These are phyloP conservation scores for Trypanosoma congolense DNA, from an alignment of 208 protist species.

Conservation along the genomic window DNA sequence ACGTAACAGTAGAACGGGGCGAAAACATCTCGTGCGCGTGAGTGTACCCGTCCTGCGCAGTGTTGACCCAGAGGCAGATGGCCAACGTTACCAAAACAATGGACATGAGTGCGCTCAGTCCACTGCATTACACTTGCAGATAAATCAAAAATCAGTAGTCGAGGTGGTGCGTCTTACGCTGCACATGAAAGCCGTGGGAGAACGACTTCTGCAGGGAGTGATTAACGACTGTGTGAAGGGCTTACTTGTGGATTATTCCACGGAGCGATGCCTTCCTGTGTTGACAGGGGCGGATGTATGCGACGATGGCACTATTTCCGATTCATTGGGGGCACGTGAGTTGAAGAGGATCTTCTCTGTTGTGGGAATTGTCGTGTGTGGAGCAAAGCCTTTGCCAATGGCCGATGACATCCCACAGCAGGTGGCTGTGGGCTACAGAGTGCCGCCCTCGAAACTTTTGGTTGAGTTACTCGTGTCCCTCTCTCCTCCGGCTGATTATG, in stretches of 20 bases:
- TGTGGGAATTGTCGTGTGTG: not conserved
- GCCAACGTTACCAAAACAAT: not conserved
- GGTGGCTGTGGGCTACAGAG: not conserved
- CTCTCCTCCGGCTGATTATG: conserved; percentile 23
- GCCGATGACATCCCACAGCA: not conserved
- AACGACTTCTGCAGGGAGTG: conserved; percentile 35
- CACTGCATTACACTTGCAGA: conserved; percentile 26
- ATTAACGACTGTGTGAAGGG: conserved; percentile 41
- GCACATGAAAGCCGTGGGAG: conserved; percentile 43
- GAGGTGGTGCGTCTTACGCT: conserved; percentile 37
- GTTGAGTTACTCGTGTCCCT: conserved; percentile 37
- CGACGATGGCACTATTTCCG: conserved; percentile 7
- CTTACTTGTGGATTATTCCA: conserved; percentile 33
- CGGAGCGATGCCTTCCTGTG: conserved; percentile 26
- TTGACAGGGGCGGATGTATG: conserved; percentile 19
- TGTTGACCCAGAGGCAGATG: conserved; percentile 20
- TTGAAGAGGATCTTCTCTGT: conserved; percentile 6
- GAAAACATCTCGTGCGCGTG: conserved; percentile 35
- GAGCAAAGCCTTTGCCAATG: not conserved
- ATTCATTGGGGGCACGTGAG: conserved; percentile 1
- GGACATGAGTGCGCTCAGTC: conserved; percentile 15
- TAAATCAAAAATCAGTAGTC: conserved; percentile 27
- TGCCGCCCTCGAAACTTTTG: conserved; percentile 31
- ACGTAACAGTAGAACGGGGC: conserved; percentile 20
- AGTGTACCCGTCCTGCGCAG: conserved; percentile 39